Evolutionary conservation across 2,329 filamentous ascomycete species (phyloP), one percentile per base, ranked within the genome.

Genomic region (Colletotrichum filicis): DNA sequence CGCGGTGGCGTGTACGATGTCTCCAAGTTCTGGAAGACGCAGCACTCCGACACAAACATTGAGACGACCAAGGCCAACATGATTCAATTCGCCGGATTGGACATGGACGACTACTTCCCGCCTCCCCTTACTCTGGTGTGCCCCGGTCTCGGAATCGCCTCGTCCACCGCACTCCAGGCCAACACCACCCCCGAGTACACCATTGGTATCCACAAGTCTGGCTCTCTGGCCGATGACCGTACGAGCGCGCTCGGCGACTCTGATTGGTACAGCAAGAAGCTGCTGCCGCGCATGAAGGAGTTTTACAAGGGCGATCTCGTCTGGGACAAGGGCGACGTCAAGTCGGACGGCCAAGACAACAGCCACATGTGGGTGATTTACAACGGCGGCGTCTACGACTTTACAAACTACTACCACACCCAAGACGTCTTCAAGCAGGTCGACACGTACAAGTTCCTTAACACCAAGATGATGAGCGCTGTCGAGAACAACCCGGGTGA

Each of bases 1-100:
- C 93, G 92, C 70, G 97, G 97, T 74, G 91, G 91, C 55, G 96
- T 98, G 37, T 99, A 98, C 83, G 97, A 99, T 78, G 91, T 99
- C 57, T 90, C 92, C 66, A 94, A 95, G 69, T 99, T 97, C 81
- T 98, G 93, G 91, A 94, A 89, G 79, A 84, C 89, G 26, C 90
- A 97, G 70, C 97, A 99, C 85, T 96, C 94, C 80, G 95, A 97
- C 79, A 91, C 84, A 11, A 83, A 82, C 60, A 90, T 89, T 64
- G 86, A 92, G 71, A 92, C 91, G 0, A 88, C 87, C 1, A 86
- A 84, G 4, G 85, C 87, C 1, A 83, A 86, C 68, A 98, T 99
- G 97, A 79, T 90, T 75, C 91, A 91, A 1, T 92, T 98, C 75
- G 94, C 91, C 52, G 97, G 97, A 37, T 79, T 91, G 76, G 92